A percentile compares a stretch with the other conserved stretches of the same genome.
phyloP scores from a whole-genome alignment of 441 rosid species.

The Raphanus hybrid region DNA sequence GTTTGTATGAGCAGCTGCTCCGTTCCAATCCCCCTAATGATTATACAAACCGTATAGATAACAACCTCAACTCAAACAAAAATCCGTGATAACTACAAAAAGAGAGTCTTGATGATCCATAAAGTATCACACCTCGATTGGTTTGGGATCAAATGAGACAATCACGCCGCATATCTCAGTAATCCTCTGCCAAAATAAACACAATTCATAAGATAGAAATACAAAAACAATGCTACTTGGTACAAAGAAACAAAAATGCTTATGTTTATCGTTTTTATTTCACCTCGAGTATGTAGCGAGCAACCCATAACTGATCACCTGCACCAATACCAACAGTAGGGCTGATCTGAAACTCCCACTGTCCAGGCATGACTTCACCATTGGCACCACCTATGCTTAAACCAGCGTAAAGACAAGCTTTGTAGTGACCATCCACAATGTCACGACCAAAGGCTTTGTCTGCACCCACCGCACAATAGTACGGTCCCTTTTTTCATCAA shows the following conservation, averaged over 20 bases:
- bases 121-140: constrained; percentile 73
- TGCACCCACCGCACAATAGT: constrained; percentile 79
- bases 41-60: constrained; percentile 2
- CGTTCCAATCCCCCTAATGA: constrained; percentile 95
- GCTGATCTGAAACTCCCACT: constrained; percentile 50
- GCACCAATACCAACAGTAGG: constrained; percentile 39
- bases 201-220: background rate
- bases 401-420: constrained; percentile 84
- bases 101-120: constrained; percentile 1
- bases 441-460: constrained; percentile 76
- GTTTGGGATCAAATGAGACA: constrained; percentile 90
- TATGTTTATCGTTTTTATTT: background rate
- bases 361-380: constrained; percentile 92
- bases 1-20: constrained; percentile 98
- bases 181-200: constrained; percentile 69
- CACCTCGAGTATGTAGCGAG: constrained; percentile 46
- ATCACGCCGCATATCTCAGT: constrained; percentile 92
- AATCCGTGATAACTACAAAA: background rate
- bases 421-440: constrained; percentile 64
- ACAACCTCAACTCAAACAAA: background rate
- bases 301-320: constrained; percentile 45
- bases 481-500: constrained; percentile 43
- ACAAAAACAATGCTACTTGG: background rate
- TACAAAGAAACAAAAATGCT: background rate
- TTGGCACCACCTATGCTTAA: constrained; percentile 76